phyloP scores from a whole-genome alignment of 495 filamentous ascomycete species.

The Staphylotrichum tortipilum region DNA sequence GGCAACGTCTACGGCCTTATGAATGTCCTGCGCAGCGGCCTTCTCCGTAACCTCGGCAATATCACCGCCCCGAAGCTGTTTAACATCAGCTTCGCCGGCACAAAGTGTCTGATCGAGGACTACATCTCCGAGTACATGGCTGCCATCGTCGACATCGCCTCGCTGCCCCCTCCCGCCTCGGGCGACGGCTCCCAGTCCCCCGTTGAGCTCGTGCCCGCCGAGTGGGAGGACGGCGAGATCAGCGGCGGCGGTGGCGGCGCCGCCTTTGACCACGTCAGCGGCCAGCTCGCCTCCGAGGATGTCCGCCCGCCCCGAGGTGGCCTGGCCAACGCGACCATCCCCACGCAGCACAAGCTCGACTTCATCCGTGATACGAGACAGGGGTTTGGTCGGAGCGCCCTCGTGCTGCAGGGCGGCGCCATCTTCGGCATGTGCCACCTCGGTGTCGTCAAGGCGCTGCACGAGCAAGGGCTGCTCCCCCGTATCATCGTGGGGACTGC shows the following conservation, averaged over 20 bases:
- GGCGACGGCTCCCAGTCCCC: slow-evolving; percentile 1
- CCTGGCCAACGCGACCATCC: slow-evolving; percentile 35
- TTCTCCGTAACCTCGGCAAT: slow-evolving; percentile 86
- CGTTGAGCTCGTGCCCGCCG: neutral
- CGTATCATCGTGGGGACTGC: slow-evolving; percentile 88
- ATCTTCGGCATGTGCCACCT: slow-evolving; percentile 90
- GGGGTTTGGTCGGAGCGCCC: slow-evolving; percentile 76
- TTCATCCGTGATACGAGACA: slow-evolving; percentile 83
- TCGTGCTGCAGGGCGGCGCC: slow-evolving; percentile 84
- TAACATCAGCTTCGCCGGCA: slow-evolving; percentile 78
- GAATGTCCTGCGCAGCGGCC: slow-evolving; percentile 72
- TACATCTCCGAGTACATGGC: slow-evolving; percentile 78
- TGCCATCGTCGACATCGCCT: slow-evolving; percentile 67
- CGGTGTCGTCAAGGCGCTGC: slow-evolving; percentile 82
- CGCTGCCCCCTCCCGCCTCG: slow-evolving; percentile 49
- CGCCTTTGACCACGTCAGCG: too few species aligned
- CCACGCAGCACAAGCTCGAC: slow-evolving; percentile 78
- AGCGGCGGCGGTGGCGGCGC: neutral
- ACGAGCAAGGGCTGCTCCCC: slow-evolving; percentile 74
- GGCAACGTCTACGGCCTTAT: slow-evolving; percentile 67
- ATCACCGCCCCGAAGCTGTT: slow-evolving; percentile 79
- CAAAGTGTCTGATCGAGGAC: slow-evolving; percentile 83
- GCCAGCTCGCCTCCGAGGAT: neutral
- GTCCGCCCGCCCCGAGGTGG: neutral
- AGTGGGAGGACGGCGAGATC: slow-evolving; percentile 3